Evolutionary conservation across 805 yeast genomes (phyloP), one percentile per base, ranked within the genome.

Genomic region (Gaillardinia entomophila): DNA sequence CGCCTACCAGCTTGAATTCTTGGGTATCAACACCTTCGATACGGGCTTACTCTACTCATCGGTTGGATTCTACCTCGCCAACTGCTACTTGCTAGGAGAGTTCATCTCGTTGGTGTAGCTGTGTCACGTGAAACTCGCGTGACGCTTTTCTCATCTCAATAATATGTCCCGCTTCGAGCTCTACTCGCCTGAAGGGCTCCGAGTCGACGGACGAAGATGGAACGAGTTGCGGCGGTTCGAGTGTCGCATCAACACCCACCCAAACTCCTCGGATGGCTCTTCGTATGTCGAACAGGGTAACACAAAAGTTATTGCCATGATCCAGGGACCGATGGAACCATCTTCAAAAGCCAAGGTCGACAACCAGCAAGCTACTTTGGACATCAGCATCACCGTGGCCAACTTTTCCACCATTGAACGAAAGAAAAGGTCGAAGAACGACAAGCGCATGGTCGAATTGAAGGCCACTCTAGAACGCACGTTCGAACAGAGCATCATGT

Each of bases 181-280:
- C 28, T 90, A 85, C 53, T 89, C 97, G 0, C 96, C 96, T 5
- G 97, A 92, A 59, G 98, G 98, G 4, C 70, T 92, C 29, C 70
- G 98, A 42, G 66, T 82, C 11, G 97, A 92, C 55, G 98, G 98
- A 2, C 77, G 98, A 47, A 72, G 98, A 41, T 88, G 92, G 88
- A 87, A 90, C 49, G 98, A 92, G 56, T 69, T 89, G 27, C 78
- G 97, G 31, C 71, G 79, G 19, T 85, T 92, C 49, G 76, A 75
- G 24, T 84, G 95, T 51, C 73, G 77, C 13, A 77, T 86, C 33
- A 87, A 87, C 49, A 88, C 97, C 1, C 97, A 89, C 49, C 87
- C 96, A 4, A 76, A 72, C 45, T 74, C 89, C 1, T 73, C 92
- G 2, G 97, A 90, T 58, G 98, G 97, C 5, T 89, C 97, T 1